Evolutionary conservation across 106 monocot species (phyloP), one percentile per base, ranked within the genome.

Genomic region (Allium sativum): DNA sequence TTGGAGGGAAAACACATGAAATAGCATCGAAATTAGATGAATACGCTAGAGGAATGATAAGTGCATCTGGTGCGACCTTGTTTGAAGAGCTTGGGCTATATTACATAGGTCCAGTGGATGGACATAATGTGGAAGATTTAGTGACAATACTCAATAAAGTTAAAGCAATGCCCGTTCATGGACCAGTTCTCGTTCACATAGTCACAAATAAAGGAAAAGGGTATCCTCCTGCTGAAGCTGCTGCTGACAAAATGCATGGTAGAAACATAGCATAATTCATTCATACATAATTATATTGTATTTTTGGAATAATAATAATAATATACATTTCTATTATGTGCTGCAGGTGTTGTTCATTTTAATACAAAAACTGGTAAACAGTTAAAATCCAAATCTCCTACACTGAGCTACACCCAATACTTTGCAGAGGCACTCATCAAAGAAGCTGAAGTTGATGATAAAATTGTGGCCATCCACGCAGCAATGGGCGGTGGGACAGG

Each of bases 121-220:
- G 93, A 12, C 93, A 93, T 77, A 85, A 76, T 45, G 64, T 93
- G 0, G 78, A 78, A 2, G 88, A 93, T 64, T 57, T 93, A 2
- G 73, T 85, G 21, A 82, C 82, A 22, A 85, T 93, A 12, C 70
- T 93, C 14, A 12, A 85, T 18, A 80, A 88, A 66, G 82, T 93
- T 20, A 88, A 78, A 61, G 22, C 69, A 1, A 77, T 80, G 82
- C 81, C 81, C 15, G 82, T 88, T 17, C 79, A 85, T 0, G 93
- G 93, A 42, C 93, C 93, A 1, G 93, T 93, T 12, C 73, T 93
- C 15, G 69, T 93, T 74, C 93, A 93, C 54, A 69, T 93, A 6
- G 83, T 93, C 12, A 93, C 93, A 0, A 89, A 93, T 63, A 89
- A 93, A 61, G 93, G 89, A 2, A 82, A 82, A 44, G 93, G 93